phyloP scores from a whole-genome alignment of 345 rosid species.

The Boechera stricta region DNA sequence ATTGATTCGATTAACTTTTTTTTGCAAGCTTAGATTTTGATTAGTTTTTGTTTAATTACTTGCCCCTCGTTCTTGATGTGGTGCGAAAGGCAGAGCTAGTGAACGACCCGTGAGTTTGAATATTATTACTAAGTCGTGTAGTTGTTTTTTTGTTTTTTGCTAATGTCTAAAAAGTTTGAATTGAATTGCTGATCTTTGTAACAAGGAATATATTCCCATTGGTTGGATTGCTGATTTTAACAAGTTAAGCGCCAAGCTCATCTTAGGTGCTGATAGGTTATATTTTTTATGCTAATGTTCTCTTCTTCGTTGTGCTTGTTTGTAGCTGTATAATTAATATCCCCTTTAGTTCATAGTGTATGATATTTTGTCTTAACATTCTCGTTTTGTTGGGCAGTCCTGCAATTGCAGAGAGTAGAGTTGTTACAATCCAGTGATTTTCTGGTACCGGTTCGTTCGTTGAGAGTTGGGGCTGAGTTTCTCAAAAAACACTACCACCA shows the following conservation, averaged over 20 bases:
- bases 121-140: background rate
- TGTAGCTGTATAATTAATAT: background rate
- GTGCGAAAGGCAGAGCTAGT: constrained; percentile 87
- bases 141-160: constrained; percentile 12
- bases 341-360: background rate
- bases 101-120: constrained; percentile 63
- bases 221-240: constrained; percentile 88
- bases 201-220: constrained; percentile 95
- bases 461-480: constrained; percentile 98
- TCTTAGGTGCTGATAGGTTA: constrained; percentile 87
- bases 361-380: background rate
- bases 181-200: background rate
- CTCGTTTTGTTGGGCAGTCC: constrained; percentile 59
- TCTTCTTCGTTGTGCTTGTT: background rate
- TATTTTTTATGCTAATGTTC: background rate
- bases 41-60: background rate
- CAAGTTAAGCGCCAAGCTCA: constrained; percentile 90
- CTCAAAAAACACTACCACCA: constrained; percentile 77
- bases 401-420: constrained; percentile 71
- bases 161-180: background rate
- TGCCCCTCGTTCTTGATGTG: constrained; percentile 79
- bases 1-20: background rate
- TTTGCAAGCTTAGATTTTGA: constrained; percentile 18
- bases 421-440: constrained; percentile 87
- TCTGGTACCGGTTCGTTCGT: constrained; percentile 87